phyloP scores from a whole-genome alignment of 2,329 filamentous ascomycete species.

The Colletotrichum coccodes region DNA sequence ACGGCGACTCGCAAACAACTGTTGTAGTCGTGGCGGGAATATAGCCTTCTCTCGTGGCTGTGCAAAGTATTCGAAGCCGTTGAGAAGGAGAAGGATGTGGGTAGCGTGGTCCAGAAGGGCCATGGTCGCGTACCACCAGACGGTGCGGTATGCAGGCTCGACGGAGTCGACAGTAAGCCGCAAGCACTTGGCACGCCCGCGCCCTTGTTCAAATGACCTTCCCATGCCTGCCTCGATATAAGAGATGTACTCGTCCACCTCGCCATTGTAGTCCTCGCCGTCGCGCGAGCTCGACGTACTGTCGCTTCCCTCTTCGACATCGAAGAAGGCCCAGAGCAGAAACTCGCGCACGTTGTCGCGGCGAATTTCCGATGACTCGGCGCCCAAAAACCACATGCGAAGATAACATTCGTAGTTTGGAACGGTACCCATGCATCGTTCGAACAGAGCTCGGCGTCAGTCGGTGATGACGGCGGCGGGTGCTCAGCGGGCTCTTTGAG shows the following conservation, averaged over 20 bases:
- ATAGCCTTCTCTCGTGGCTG: constrained; percentile 42
- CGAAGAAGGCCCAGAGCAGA: constrained; percentile 67
- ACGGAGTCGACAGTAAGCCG: constrained; percentile 72
- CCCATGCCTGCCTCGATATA: constrained; percentile 63
- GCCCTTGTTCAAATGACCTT: constrained; percentile 60
- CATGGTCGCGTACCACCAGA: constrained; percentile 71
- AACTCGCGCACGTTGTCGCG: constrained; percentile 77
- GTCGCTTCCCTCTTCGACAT: neutral
- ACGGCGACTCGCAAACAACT: constrained; percentile 43
- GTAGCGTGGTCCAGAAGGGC: constrained; percentile 64
- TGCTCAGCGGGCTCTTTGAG: constrained; percentile 51
- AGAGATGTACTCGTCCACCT: constrained; percentile 64
- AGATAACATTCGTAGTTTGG: constrained; percentile 67
- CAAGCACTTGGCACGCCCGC: constrained; percentile 66
- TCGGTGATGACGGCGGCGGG: constrained; percentile 51
- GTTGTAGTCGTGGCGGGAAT: constrained; percentile 7
- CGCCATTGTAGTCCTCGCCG: constrained; percentile 50
- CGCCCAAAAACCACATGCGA: constrained; percentile 73
- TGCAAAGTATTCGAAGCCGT: constrained; percentile 63
- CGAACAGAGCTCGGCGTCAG: constrained; percentile 66
- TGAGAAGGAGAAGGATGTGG: constrained; percentile 54
- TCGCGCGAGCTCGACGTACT: neutral
- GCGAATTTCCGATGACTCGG: constrained; percentile 65
- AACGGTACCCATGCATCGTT: constrained; percentile 64
- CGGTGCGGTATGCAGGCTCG: constrained; percentile 67